phyloP scores from a whole-genome alignment of 1,139 yeast genomes.

The Suhomyces yuchorum region DNA sequence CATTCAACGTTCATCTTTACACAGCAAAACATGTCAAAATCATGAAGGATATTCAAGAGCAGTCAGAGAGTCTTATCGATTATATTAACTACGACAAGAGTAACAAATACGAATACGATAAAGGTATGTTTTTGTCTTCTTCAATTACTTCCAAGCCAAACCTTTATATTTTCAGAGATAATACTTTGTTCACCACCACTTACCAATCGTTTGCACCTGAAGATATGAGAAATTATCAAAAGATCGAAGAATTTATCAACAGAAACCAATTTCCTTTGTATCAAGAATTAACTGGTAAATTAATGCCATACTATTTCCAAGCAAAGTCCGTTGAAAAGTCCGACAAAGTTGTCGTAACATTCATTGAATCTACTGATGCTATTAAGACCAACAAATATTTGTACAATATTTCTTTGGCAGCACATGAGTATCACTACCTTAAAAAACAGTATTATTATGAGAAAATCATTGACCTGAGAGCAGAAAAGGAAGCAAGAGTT shows the following conservation, averaged over 20 bases:
- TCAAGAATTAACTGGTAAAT: constrained; percentile 50
- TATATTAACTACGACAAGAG: constrained; percentile 44
- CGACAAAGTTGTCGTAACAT: constrained; percentile 55
- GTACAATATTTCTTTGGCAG: constrained; percentile 48
- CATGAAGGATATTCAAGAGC: constrained; percentile 40
- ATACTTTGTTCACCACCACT: constrained; percentile 51
- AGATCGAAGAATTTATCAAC: constrained; percentile 51
- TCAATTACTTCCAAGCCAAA: constrained; percentile 64
- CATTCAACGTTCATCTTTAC: constrained; percentile 55
- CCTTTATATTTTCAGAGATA: constrained; percentile 58
- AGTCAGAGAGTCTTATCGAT: constrained; percentile 44
- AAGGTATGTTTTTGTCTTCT: constrained; percentile 50
- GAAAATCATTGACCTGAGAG: constrained; percentile 40
- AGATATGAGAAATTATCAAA: constrained; percentile 54
- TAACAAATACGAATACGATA: constrained; percentile 36
- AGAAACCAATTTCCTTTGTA: constrained; percentile 52
- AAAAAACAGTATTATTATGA: constrained; percentile 49
- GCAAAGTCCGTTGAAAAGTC: constrained; percentile 22
- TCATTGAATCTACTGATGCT: constrained; percentile 50
- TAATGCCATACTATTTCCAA: constrained; percentile 39
- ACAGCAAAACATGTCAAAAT: constrained; percentile 51
- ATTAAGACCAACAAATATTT: constrained; percentile 38
- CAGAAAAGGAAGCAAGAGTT: constrained; percentile 45
- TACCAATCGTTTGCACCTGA: constrained; percentile 64
- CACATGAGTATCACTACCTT: constrained; percentile 54